Evolutionary conservation across 768 basidiomycete genomes (phyloP).

Genomic region (Hortiboletus campestris): DNA sequence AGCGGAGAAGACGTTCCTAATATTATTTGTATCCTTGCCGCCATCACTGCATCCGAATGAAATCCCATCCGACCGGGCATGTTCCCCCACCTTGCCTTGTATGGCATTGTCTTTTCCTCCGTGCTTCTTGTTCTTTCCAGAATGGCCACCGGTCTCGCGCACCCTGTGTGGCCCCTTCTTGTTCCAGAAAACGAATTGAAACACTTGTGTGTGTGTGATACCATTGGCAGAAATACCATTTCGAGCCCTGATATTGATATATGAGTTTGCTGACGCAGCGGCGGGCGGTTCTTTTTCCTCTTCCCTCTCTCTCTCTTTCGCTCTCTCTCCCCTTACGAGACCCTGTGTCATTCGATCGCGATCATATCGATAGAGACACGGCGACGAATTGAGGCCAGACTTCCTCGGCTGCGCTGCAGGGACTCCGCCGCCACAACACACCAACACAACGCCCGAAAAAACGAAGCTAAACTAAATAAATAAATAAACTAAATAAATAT

Average conservation of each 20-base stretch:
- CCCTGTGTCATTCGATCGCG: conserved; percentile 5
- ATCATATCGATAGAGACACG: neutral
- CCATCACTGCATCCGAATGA: conserved; percentile 20
- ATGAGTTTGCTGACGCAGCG: conserved; percentile 14
- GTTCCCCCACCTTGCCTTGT: conserved; percentile 6
- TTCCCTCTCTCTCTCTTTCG: neutral
- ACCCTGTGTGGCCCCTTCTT: conserved; percentile 15
- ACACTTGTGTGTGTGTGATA: conserved; percentile 11
- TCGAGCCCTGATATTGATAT: conserved; percentile 3
- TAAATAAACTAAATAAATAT: too few relatives aligned
- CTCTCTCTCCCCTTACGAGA: conserved; percentile 3
- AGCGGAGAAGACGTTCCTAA: conserved; percentile 22
- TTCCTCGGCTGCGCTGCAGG: conserved; percentile 3
- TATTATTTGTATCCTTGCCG: conserved; percentile 13
- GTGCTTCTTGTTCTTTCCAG: conserved; percentile 9
- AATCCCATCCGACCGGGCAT: conserved; percentile 7
- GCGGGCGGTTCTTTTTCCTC: neutral
- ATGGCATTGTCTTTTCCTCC: conserved; percentile 7
- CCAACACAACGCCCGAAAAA: neutral
- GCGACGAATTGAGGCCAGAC: conserved; percentile 1
- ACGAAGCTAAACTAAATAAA: too few relatives aligned
- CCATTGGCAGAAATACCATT: conserved; percentile 8
- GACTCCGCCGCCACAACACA: neutral
- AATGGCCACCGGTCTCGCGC: conserved; percentile 3
- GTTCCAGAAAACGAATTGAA: conserved; percentile 22